Evolutionary conservation across 345 rosid genomes (phyloP).

Genomic region (Schrenkiella parvula): DNA sequence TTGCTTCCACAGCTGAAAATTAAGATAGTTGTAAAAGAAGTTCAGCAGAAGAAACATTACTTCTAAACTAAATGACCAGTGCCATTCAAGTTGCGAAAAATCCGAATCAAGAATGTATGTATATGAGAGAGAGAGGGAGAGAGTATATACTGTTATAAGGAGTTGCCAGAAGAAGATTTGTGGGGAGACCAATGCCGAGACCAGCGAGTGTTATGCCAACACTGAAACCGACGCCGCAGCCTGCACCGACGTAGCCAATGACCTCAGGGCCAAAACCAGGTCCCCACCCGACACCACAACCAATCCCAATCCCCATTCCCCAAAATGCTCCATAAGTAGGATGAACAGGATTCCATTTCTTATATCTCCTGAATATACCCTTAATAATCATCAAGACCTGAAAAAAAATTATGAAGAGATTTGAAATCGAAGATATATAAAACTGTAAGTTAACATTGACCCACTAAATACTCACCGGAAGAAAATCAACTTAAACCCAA

Average conservation of each 20-base stretch:
- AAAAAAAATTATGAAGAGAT: not conserved
- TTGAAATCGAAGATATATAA: not conserved
- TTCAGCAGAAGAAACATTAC: not conserved
- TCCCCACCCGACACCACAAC: slow-evolving; percentile 98
- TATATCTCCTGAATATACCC: slow-evolving; percentile 68
- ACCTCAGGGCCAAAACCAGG: slow-evolving; percentile 97
- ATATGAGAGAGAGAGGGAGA: not conserved
- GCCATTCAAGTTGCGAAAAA: not conserved
- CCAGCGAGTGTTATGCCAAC: slow-evolving; percentile 87
- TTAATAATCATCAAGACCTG: slow-evolving; percentile 73
- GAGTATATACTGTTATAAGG: slow-evolving; percentile 53
- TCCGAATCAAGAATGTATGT: not conserved
- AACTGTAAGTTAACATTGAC: not conserved
- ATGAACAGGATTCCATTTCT: slow-evolving; percentile 93
- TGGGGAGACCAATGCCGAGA: slow-evolving; percentile 87
- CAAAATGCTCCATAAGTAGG: slow-evolving; percentile 87
- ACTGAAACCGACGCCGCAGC: slow-evolving; percentile 84
- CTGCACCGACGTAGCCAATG: slow-evolving; percentile 85
- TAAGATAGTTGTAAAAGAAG: not conserved
- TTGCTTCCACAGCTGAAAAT: slow-evolving; percentile 45
- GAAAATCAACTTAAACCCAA: not conserved
- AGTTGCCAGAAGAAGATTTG: slow-evolving; percentile 47
- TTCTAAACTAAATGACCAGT: not conserved
- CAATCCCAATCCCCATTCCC: slow-evolving; percentile 93
- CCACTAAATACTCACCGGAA: not conserved